Conservation (phyloP, 1,284 basidiomycete species). For the Xanthoconium separans region DNA sequence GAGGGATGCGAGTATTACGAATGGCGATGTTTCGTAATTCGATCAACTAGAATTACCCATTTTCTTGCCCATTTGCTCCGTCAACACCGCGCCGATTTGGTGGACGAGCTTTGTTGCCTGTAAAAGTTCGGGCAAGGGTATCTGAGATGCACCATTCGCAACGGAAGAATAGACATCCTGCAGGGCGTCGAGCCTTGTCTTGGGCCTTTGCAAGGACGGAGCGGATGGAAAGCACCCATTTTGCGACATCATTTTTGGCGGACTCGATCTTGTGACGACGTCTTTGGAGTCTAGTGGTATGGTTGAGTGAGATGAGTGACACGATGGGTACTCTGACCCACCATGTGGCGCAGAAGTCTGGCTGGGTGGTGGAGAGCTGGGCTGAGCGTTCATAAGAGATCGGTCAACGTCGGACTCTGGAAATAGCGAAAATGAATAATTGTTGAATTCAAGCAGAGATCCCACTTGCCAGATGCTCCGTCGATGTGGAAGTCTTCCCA, state of each 20-base stretch:
- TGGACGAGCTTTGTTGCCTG: constrained; percentile 37
- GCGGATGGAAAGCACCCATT: constrained; percentile 5
- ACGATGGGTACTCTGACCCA: constrained; percentile 2
- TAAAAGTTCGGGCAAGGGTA: constrained; percentile 38
- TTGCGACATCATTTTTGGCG: constrained; percentile 9
- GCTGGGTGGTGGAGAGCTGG: constrained; percentile 7
- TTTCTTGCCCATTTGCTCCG: constrained; percentile 37
- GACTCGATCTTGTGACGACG: neutral
- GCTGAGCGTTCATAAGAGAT: constrained; percentile 12
- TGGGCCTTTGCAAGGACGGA: constrained; percentile 27
- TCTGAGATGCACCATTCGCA: constrained; percentile 37
- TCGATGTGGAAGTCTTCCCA: constrained; percentile 33
- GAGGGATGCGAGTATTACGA: neutral
- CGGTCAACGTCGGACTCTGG: constrained; percentile 25
- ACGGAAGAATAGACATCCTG: constrained; percentile 36
- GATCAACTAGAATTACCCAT: constrained; percentile 16
- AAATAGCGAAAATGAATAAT: neutral
- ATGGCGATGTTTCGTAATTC: constrained; percentile 39
- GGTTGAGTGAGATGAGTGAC: neutral
- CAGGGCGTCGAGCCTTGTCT: constrained; percentile 36
- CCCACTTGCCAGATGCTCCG: constrained; percentile 23
- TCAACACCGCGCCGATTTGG: constrained; percentile 37
- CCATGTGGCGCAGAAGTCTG: constrained; percentile 2
- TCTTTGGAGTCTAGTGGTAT: constrained; percentile 1
- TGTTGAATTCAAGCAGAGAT: neutral